phyloP scores from a whole-genome alignment of 306 rosid species.

The Senna tora region DNA sequence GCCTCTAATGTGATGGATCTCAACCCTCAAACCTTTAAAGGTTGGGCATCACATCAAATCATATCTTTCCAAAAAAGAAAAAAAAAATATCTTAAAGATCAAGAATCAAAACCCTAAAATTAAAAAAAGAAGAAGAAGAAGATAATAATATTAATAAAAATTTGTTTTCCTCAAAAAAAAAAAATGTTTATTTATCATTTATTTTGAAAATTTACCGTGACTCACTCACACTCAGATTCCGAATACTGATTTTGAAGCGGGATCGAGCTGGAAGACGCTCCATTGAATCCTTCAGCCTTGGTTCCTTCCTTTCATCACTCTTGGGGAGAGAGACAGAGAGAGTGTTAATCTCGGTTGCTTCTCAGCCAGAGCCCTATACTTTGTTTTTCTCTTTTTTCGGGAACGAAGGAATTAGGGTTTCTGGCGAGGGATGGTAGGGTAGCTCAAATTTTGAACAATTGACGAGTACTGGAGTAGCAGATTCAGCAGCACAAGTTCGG shows the following conservation, averaged over 20 bases:
- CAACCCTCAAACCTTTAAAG: not conserved
- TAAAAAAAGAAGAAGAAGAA: no score
- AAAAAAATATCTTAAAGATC: no score
- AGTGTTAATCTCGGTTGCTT: not conserved
- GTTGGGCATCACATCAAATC: no score
- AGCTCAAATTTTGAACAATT: not conserved
- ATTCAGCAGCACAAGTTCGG: not conserved
- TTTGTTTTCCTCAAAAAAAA: no score
- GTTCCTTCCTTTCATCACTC: not conserved
- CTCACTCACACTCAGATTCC: not conserved
- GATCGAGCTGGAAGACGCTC: slow-evolving; percentile 4
- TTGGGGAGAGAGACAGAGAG: not conserved
- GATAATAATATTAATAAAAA: no score
- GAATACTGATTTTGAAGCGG: not conserved
- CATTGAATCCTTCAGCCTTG: not conserved
- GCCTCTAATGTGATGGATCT: not conserved
- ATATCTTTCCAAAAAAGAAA: no score
- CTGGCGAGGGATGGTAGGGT: not conserved
- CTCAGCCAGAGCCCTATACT: not conserved
- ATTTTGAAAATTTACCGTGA: not conserved
- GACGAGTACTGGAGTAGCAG: not conserved
- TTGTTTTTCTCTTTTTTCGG: not conserved
- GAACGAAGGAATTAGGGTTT: slow-evolving; percentile 16
- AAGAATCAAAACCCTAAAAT: no score
- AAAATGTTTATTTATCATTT: no score